Evolutionary conservation across 352 stramenopile genomes (phyloP).

Genomic region (Phytophthora hybrid): DNA sequence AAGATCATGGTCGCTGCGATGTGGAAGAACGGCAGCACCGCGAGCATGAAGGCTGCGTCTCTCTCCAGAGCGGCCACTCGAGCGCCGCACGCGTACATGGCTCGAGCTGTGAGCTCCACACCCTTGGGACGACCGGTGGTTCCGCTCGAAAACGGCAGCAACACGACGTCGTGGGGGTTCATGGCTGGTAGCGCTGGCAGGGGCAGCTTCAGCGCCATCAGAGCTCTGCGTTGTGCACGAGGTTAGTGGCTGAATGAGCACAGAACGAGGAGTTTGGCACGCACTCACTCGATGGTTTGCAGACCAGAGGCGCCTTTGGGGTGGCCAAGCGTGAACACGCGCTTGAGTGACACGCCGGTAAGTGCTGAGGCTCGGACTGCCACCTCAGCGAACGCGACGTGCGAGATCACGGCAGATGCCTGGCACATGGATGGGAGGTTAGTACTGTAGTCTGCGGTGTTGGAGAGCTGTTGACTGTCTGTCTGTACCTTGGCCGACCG

Average conservation of each 20-base stretch:
- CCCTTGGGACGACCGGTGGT: slow-evolving; percentile 90
- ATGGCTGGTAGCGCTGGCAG: slow-evolving; percentile 25
- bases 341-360: slow-evolving; percentile 6
- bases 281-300: slow-evolving; percentile 44
- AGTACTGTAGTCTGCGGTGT: neutral
- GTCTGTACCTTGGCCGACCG: slow-evolving; percentile 35
- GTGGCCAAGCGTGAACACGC: slow-evolving; percentile 42
- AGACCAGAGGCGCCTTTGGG: slow-evolving; percentile 8
- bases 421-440: slow-evolving; percentile 2
- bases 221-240: slow-evolving; percentile 28
- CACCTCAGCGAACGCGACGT: slow-evolving; percentile 35
- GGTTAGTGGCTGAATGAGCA: neutral
- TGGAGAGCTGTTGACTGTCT: neutral
- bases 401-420: slow-evolving; percentile 42
- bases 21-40: slow-evolving; percentile 94
- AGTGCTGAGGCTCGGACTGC: slow-evolving; percentile 34
- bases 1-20: slow-evolving; percentile 92
- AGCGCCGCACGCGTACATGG: slow-evolving; percentile 81
- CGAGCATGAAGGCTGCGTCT: slow-evolving; percentile 42
- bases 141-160: slow-evolving; percentile 93
- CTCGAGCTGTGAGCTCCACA: slow-evolving; percentile 88
- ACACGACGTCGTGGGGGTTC: slow-evolving; percentile 28
- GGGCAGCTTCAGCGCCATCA: slow-evolving; percentile 30
- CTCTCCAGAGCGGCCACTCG: slow-evolving; percentile 48
- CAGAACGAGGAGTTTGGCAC: neutral